Evolutionary conservation across 2,329 filamentous ascomycete species (phyloP).

Genomic region (Teratosphaeria pseudoeucalypti): DNA sequence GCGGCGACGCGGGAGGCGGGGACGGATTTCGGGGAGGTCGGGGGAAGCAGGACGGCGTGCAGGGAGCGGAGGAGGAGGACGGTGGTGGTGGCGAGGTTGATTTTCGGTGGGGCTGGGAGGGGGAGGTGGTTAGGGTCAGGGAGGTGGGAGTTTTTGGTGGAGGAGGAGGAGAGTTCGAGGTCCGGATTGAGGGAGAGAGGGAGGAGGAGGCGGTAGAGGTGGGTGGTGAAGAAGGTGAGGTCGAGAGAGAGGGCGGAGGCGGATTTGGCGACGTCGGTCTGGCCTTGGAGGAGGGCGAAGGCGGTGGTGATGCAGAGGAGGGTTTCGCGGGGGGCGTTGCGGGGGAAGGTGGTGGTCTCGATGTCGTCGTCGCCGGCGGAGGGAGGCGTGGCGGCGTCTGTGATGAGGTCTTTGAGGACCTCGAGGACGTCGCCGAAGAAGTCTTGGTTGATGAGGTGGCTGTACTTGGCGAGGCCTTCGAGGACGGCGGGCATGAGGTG

Average conservation of each 20-base stretch:
- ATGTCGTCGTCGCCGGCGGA: slow-evolving; percentile 35
- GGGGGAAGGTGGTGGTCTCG: slow-evolving; percentile 36
- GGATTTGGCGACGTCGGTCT: slow-evolving; percentile 72
- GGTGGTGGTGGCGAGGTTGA: slow-evolving; percentile 92
- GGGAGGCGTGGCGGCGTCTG: slow-evolving; percentile 48
- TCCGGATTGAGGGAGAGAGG: slow-evolving; percentile 71
- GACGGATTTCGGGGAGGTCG: slow-evolving; percentile 60
- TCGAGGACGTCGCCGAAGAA: slow-evolving; percentile 96
- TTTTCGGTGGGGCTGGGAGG: slow-evolving; percentile 47
- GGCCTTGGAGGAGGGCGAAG: slow-evolving; percentile 88
- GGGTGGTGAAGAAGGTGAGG: slow-evolving; percentile 86
- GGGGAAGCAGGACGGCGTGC: slow-evolving; percentile 67
- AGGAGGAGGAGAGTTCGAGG: slow-evolving; percentile 64
- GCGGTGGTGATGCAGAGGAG: slow-evolving; percentile 93
- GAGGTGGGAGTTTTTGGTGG: slow-evolving; percentile 54
- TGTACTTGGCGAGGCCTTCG: slow-evolving; percentile 85
- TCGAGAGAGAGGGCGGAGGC: slow-evolving; percentile 76
- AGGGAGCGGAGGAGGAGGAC: slow-evolving; percentile 84
- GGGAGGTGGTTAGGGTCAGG: slow-evolving; percentile 43
- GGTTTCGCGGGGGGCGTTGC: slow-evolving; percentile 74
- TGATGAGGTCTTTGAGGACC: slow-evolving; percentile 84
- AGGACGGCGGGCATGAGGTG: slow-evolving; percentile 94
- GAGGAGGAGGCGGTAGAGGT: slow-evolving; percentile 80
- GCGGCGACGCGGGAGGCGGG: slow-evolving; percentile 80
- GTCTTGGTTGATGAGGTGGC: slow-evolving; percentile 96